Evolutionary conservation across 2,329 filamentous ascomycete genomes (phyloP).

Genomic region (Gaeumannomyces sp.): DNA sequence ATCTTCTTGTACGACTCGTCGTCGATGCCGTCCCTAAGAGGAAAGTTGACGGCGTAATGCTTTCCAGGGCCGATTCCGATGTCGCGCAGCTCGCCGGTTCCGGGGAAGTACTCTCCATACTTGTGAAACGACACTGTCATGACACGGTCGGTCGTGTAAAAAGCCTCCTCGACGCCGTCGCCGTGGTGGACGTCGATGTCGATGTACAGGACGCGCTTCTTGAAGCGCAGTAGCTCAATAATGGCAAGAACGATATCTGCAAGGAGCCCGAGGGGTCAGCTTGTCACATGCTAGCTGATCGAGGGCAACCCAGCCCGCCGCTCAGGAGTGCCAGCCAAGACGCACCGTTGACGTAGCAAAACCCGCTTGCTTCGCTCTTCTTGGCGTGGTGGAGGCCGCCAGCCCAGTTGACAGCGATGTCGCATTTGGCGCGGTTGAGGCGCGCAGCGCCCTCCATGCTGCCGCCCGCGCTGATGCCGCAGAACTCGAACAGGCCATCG

Average conservation of each 20-base stretch:
- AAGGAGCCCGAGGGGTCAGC: conserved; percentile 46
- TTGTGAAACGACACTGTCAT: conserved; percentile 96
- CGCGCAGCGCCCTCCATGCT: conserved; percentile 91
- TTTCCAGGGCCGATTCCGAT: conserved; percentile 84
- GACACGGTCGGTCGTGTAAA: conserved; percentile 76
- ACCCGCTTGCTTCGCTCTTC: conserved; percentile 91
- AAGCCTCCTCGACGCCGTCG: conserved; percentile 79
- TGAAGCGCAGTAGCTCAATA: conserved; percentile 81
- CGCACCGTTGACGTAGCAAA: conserved; percentile 95
- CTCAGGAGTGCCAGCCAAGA: conserved; percentile 16
- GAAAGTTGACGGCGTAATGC: conserved; percentile 86
- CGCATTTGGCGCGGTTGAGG: conserved; percentile 83
- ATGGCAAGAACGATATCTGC: conserved; percentile 90
- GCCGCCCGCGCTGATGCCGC: conserved; percentile 87
- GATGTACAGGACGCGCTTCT: conserved; percentile 94
- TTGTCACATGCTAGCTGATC: neutral
- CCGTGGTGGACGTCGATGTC: conserved; percentile 86
- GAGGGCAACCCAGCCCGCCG: neutral
- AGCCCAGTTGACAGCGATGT: conserved; percentile 98
- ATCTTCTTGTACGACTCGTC: conserved; percentile 85
- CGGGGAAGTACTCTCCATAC: conserved; percentile 93
- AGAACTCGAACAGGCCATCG: conserved; percentile 95
- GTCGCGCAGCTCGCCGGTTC: conserved; percentile 80
- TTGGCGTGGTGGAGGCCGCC: conserved; percentile 96
- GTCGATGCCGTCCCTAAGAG: conserved; percentile 85